These are phyloP conservation scores for Annulohypoxylon maeteangense DNA, from an alignment of 495 filamentous ascomycete genomes.

Conservation along the genomic window DNA sequence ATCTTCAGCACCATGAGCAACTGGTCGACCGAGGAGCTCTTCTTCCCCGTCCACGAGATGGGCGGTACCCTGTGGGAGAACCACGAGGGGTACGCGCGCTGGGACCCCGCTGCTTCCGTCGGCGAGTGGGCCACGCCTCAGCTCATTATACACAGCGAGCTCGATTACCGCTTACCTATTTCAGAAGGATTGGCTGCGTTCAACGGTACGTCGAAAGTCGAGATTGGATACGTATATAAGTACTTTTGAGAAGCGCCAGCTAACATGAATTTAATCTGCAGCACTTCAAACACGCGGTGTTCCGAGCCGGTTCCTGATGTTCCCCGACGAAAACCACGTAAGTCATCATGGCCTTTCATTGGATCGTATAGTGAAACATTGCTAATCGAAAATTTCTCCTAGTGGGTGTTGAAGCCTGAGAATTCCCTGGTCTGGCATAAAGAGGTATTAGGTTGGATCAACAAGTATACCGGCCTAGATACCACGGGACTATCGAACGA, in stretches of 20 bases:
- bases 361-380: neutral
- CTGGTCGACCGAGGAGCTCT: constrained; percentile 84
- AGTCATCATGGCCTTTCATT: constrained; percentile 31
- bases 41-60: constrained; percentile 88
- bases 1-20: constrained; percentile 82
- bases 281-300: constrained; percentile 79
- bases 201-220: constrained; percentile 57
- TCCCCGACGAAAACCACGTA: constrained; percentile 81
- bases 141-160: constrained; percentile 88
- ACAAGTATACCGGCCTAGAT: constrained; percentile 75
- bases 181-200: constrained; percentile 86
- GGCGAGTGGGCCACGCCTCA: constrained; percentile 84
- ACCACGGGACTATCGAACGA: constrained; percentile 33
- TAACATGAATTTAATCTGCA: constrained; percentile 2
- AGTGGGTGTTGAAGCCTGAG: constrained; percentile 93
- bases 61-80: constrained; percentile 81
- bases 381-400: constrained; percentile 37
- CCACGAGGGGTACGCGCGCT: constrained; percentile 76
- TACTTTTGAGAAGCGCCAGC: no score
- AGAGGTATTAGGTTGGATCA: constrained; percentile 90
- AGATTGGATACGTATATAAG: neutral
- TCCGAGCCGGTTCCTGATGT: constrained; percentile 79
- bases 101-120: constrained; percentile 78
- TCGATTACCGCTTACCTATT: constrained; percentile 90
- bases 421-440: constrained; percentile 91